Base-by-base conservation (phyloP, 441 rosid species). In the Isatis lusitanica region DNA sequence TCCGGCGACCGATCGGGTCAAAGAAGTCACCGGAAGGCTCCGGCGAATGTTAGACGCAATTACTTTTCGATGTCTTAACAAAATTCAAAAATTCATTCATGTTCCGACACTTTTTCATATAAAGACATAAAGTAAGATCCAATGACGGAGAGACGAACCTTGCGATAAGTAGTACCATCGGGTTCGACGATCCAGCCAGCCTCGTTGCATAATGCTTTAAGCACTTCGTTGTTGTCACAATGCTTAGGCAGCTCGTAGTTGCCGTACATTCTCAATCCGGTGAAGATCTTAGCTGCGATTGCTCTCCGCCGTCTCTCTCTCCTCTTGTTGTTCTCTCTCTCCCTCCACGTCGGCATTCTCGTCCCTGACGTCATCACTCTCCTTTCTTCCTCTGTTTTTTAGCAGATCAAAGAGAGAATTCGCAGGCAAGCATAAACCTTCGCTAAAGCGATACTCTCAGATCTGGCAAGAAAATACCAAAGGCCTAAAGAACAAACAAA, bases 111-210 rank as follows among this genome's bases (percentile, higher is more conserved):
- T 4, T 24, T 6, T 26, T 26, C n/a, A 21, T 26, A 6, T 2
- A 55, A 26, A 6, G 24, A 51, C 4, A 9, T 18, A 67, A 53
- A 66, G 30, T 15, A 28, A 61, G 62, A 70, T 40, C 39, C 21
- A 6, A 33, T 56, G 3, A 52, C 16, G 0, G 40, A 63, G 40
- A 70, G 60, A 50, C 39, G 59, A 79, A 93, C 99, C 98, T 93
- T 93, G 47, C 98, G 88, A 56, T 95, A 95, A 60, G 99, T 95
- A 15, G 97, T 95, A 60, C 99, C 99, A 43, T 95, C 99, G n/a
- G 84, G 84, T 66, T 95, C 98, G n/a, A 93, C 99, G 50, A 73
- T 84, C 99, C 99, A 95, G n/a, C 99, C 99, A 50, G 98, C 99
- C 65, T 95, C 98, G 61, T 84, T 80, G 73, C 99, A 95, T 42